Conservation (phyloP, 2,329 filamentous ascomycete genomes). For the Zalaria sp. region DNA sequence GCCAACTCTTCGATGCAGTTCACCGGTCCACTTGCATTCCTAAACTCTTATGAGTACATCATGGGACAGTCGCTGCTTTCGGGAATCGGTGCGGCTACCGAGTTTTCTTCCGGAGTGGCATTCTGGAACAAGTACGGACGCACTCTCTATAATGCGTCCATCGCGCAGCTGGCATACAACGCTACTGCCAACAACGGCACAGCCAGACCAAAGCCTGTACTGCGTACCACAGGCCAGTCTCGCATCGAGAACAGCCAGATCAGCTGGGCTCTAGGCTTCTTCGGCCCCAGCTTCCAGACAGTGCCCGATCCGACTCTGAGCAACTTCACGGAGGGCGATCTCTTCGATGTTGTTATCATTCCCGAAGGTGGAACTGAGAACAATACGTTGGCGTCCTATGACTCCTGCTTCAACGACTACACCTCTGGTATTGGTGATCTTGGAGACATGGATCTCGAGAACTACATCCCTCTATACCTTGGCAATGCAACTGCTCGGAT, state of each 20-base stretch:
- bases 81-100: constrained; percentile 35
- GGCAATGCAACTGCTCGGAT: constrained; percentile 30
- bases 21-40: constrained; percentile 35
- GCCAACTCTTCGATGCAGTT: constrained; percentile 21
- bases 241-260: constrained; percentile 42
- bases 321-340: constrained; percentile 23
- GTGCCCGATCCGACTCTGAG: constrained; percentile 24
- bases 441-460: constrained; percentile 27
- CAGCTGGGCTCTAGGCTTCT: constrained; percentile 39
- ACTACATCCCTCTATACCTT: constrained; percentile 34
- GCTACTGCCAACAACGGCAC: constrained; percentile 33
- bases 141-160: constrained; percentile 35
- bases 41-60: constrained; percentile 38
- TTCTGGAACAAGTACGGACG: constrained; percentile 44
- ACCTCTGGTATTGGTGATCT: constrained; percentile 21
- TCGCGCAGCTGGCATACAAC: constrained; percentile 35
- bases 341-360: constrained; percentile 36
- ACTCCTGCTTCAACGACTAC: constrained; percentile 32
- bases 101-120: constrained; percentile 33
- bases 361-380: constrained; percentile 36
- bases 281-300: constrained; percentile 30
- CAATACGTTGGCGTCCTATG: constrained; percentile 39
- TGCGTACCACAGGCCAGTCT: constrained; percentile 40
- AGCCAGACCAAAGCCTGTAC: constrained; percentile 32
- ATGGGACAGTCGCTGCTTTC: constrained; percentile 28